Base-by-base conservation (phyloP, 768 basidiomycete genomes). In the Auricularia sp. region DNA sequence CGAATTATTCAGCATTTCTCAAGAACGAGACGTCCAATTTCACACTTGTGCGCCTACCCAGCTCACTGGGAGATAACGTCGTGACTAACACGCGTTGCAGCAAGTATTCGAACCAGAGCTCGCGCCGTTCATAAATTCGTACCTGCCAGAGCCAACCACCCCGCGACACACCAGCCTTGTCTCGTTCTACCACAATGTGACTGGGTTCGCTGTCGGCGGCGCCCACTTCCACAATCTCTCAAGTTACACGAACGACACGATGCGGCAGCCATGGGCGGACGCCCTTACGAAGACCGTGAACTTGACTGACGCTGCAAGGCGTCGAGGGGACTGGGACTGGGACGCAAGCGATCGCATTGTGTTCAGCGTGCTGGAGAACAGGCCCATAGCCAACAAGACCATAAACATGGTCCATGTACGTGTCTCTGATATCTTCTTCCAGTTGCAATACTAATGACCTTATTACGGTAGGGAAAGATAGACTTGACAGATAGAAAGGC, bases 1-100 rank as follows among this genome's bases (percentile, higher is more conserved):
- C 81, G n/a, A 90, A 92, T 72, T 92, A 83, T 70, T 86, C 87
- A 1, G 82, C 85, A 1, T 92, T 89, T 88, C 74, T 89, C 74
- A 85, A 86, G 87, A 6, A 85, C 83, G 8, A 76, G 75, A 59
- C 56, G 21, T 79, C 87, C 0, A 84, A 90, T 69, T 90, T 89
- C 67, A 81, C 81, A 10, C 71, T 89, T 71, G 90, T 91, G 64
- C 61, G 82, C 73, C 10, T 39, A 56, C 51, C 63, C 61, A 39
- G 21, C 18, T 66, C n/a, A 21, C 24, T 58, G 36, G 36, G 29
- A 29, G 29, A 29, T 39, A 54, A 51, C 33, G 29, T n/a, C 21
- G 7, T 47, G 54, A 45, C 67, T 68, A 29, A 70, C 18, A 54
- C 37, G 13, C 67, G 21, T 63, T 24, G 39, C 67, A 89, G 88